Base-by-base conservation (phyloP, 2,329 filamentous ascomycete species). In the Graphium sp. region DNA sequence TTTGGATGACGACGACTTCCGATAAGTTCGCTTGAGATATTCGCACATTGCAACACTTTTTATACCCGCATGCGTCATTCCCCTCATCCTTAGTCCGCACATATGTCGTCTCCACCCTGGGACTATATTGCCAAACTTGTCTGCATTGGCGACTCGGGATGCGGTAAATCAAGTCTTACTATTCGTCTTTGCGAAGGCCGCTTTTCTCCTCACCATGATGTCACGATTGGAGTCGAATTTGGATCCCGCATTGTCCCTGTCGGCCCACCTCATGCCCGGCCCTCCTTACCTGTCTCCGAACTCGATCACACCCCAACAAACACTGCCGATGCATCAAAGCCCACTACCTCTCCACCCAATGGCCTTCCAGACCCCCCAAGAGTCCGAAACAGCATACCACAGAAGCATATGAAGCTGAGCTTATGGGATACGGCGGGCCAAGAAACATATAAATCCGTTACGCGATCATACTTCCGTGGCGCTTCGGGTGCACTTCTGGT, bases 121-220 rank as follows among this genome's bases (percentile, higher is more conserved):
- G 84, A 95, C 60, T 95, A 91, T 62, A 98, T 95, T 49, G 85
- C 87, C 53, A 98, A 98, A 58, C 81, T 98, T 44, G 87, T 95
- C 48, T 92, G 83, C 59, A 84, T 98, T 46, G 89, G 89, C 52
- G 89, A 95, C 60, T 89, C 80, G 25, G 89, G 85, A 49, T 92
- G 83, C 48, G 89, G 89, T 46, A 98, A 98, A 63, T 92, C 83
- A 36, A 72, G 82, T 54, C 71, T 94, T 41, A 93, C 85, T 32
- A 85, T 94, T 49, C 82, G 87, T 37, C 80, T 95, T 37, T 94
- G 87, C 60, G 87, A 94, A 65, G 85, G 85, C 43, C 82, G 87
- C 50, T 94, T 95, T 62, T 83, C 81, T 31, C 71, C 80, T 31
- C 80, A 89, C 49, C 87, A 94, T 66, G 85, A 94, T 62, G 87